Evolutionary conservation across 495 filamentous ascomycete species (phyloP), one percentile per base, ranked within the genome.

Genomic region (Talaromyces ruber): DNA sequence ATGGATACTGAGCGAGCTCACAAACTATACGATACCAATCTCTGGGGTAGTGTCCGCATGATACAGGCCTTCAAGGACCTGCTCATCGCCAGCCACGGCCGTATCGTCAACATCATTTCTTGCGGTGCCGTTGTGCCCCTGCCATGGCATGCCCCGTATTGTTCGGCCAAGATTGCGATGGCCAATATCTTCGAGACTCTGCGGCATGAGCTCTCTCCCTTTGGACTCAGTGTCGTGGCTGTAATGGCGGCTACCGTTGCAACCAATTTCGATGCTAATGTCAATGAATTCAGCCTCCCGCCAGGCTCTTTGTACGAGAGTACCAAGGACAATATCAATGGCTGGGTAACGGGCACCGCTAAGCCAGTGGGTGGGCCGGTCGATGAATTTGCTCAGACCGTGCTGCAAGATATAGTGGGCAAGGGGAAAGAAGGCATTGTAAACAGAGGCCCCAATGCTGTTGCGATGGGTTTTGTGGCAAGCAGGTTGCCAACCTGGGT

Each of bases 201-300:
- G 18, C 68, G 77, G 8, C 67, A 77, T 1, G 78, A 78, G 60
- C 58, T 79, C 0, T 67, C 64, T 6, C 76, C 74, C 2, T 71
- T 79, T n/a, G 72, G 71, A 9, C 74, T 79, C 12, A 62, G 32
- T 6, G 73, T 78, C n/a, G 54, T 70, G 3, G 67, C 67, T 3
- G 62, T 67, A 11, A 63, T 72, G 50, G 62, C 65, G 7, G 72
- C 71, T 8, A 63, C 30, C 6, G 60, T 75, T 14, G 60, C 58
- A 1, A 63, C 68, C 8, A 37, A 60, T 7, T 65, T 65, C 50
- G 55, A 65, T 7, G 54, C 56, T 37, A 66, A 70, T 54, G 37
- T 59, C 26, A 63, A 60, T 0, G 22, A 29, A 11, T 43, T 68
- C 25, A 51, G 29, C 14, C 61, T 66, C 1, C 65, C 66, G 22